Percentiles rank a stretch among this genome's conserved stretches.
Evolutionary conservation across 78 protist species (phyloP).

Genomic region (Pigoraptor vietnamica): DNA sequence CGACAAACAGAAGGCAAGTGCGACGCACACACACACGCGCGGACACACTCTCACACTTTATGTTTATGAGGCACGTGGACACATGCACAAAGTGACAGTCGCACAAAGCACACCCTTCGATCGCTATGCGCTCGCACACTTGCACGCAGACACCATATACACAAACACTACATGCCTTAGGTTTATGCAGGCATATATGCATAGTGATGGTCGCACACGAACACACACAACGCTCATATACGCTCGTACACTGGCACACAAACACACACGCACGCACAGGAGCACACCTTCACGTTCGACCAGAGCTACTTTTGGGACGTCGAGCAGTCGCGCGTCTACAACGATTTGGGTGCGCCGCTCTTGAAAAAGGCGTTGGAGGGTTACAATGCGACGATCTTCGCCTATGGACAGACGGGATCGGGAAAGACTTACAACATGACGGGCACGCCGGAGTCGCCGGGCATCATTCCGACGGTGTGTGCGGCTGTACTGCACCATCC

Average conservation of each 20-base stretch:
- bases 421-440: constrained; percentile 50
- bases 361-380: not conserved
- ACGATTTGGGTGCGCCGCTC: not conserved
- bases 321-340: constrained; percentile 29
- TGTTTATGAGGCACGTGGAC: too few species aligned
- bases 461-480: constrained; percentile 36
- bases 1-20: not conserved
- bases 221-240: too few species aligned
- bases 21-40: too few species aligned
- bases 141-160: too few species aligned
- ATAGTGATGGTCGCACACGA: too few species aligned
- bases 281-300: constrained; percentile 55
- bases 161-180: too few species aligned
- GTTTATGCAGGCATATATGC: too few species aligned
- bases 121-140: too few species aligned
- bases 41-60: too few species aligned
- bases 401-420: constrained; percentile 70
- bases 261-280: not conserved
- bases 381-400: not conserved
- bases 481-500: not conserved
- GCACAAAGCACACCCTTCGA: too few species aligned
- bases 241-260: too few species aligned
- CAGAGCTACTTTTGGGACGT: constrained; percentile 43
- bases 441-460: not conserved
- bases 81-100: too few species aligned